These are phyloP conservation scores for Alternaria infectoria DNA, from an alignment of 2,329 filamentous ascomycete species.

Conservation along the genomic window DNA sequence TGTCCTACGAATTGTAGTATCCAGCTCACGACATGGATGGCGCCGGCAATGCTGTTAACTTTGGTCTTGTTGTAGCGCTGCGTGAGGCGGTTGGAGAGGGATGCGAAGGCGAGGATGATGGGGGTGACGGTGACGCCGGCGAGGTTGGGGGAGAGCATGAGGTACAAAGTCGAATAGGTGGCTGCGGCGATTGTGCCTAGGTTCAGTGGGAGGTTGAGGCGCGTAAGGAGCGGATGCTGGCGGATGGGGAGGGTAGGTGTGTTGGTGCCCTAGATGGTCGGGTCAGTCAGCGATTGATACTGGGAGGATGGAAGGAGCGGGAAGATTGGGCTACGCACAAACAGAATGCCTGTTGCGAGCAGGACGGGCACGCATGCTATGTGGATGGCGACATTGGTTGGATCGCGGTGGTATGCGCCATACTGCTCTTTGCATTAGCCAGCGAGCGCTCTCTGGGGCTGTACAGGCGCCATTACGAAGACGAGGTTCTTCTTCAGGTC, in stretches of 20 bases:
- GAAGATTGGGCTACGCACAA: conserved; percentile 61
- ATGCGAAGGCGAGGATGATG: conserved; percentile 75
- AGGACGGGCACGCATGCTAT: conserved; percentile 79
- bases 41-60: conserved; percentile 68
- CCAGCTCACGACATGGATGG: conserved; percentile 77
- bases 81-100: conserved; percentile 73
- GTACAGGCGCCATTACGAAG: conserved; percentile 26
- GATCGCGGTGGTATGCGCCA: conserved; percentile 80
- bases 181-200: conserved; percentile 58
- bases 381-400: conserved; percentile 79
- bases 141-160: conserved; percentile 85
- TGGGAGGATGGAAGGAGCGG: background rate
- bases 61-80: conserved; percentile 62
- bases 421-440: conserved; percentile 61
- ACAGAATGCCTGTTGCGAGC: conserved; percentile 70
- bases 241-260: conserved; percentile 53
- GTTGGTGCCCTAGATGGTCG: conserved; percentile 59
- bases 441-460: background rate
- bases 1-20: conserved; percentile 90
- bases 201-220: conserved; percentile 49
- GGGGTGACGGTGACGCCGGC: conserved; percentile 78
- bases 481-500: conserved; percentile 45
- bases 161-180: conserved; percentile 78
- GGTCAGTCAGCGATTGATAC: background rate
- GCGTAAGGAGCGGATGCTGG: conserved; percentile 36